Evolutionary conservation across 2,329 filamentous ascomycete species (phyloP).

Genomic region (Calonectria fujianensis): DNA sequence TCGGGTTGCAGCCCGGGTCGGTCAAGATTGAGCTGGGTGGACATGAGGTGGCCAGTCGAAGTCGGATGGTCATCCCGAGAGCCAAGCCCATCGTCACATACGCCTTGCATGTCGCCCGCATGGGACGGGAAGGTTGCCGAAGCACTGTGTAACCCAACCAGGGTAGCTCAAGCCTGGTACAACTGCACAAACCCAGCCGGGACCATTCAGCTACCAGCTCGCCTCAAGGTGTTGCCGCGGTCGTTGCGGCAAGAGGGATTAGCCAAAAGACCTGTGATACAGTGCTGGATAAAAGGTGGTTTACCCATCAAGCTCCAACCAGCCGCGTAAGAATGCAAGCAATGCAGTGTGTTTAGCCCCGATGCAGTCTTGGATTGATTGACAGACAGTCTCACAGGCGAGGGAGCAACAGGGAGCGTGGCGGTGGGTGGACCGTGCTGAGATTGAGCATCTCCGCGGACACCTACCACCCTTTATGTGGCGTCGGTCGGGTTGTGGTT

Average conservation of each 20-base stretch:
- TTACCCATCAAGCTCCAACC: not conserved
- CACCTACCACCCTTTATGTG: conserved; percentile 11
- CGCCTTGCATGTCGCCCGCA: conserved; percentile 34
- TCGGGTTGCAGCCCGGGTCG: conserved; percentile 30
- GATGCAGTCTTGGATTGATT: conserved; percentile 32
- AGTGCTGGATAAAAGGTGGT: not conserved
- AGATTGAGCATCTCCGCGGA: conserved; percentile 44
- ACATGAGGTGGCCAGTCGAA: conserved; percentile 4
- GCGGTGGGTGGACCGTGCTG: conserved; percentile 34
- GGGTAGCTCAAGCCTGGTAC: conserved; percentile 1
- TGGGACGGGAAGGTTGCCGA: conserved; percentile 19
- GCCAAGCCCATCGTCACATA: conserved; percentile 37
- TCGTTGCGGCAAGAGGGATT: conserved; percentile 2
- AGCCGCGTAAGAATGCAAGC: conserved; percentile 9
- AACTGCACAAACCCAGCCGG: not conserved
- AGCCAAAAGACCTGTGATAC: not conserved
- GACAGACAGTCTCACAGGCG: not conserved
- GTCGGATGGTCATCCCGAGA: conserved; percentile 22
- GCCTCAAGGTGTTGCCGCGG: not conserved
- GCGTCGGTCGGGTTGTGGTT: conserved; percentile 35
- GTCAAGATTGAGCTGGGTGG: conserved; percentile 17
- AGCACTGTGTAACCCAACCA: conserved; percentile 20
- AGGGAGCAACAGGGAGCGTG: not conserved
- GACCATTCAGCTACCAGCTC: not conserved
- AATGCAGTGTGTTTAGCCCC: conserved; percentile 13